Evolutionary conservation across 1,284 basidiomycete genomes (phyloP).

Genomic region (Irpex lacteus): DNA sequence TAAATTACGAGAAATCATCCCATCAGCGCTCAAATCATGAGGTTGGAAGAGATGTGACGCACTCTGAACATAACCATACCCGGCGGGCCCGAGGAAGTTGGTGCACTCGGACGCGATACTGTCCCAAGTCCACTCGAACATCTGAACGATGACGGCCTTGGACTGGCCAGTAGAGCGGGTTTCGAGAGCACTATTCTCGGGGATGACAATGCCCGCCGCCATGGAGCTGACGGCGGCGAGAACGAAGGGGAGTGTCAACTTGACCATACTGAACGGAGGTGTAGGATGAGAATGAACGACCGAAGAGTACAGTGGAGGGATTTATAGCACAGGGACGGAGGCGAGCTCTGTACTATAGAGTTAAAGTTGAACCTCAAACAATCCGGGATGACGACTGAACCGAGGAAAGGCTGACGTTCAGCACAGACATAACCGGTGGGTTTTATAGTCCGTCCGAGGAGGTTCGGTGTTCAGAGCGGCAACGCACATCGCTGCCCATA

Average conservation of each 20-base stretch:
- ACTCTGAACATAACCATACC: conserved; percentile 70
- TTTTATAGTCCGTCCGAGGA: neutral
- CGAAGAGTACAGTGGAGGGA: neutral
- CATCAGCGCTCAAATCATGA: conserved; percentile 14
- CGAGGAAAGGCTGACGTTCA: neutral
- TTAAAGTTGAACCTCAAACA: neutral
- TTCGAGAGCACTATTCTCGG: neutral
- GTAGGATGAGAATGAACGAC: neutral
- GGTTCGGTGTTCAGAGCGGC: neutral
- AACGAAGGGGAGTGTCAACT: neutral
- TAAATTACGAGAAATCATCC: conserved; percentile 19
- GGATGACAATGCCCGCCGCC: neutral
- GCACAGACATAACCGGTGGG: neutral
- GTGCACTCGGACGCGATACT: conserved; percentile 64
- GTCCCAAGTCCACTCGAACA: conserved; percentile 40
- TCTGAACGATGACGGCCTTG: conserved; percentile 30
- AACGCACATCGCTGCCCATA: neutral
- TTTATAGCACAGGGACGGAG: too few relatives aligned
- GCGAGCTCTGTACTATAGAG: too few relatives aligned
- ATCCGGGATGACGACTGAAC: neutral
- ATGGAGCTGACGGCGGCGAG: neutral
- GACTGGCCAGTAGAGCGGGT: conserved; percentile 13
- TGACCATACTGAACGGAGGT: neutral
- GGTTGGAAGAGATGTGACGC: conserved; percentile 6
- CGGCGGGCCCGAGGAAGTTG: conserved; percentile 60